phyloP scores from a whole-genome alignment of 2,329 filamentous ascomycete genomes.

The Helotiales sp. region DNA sequence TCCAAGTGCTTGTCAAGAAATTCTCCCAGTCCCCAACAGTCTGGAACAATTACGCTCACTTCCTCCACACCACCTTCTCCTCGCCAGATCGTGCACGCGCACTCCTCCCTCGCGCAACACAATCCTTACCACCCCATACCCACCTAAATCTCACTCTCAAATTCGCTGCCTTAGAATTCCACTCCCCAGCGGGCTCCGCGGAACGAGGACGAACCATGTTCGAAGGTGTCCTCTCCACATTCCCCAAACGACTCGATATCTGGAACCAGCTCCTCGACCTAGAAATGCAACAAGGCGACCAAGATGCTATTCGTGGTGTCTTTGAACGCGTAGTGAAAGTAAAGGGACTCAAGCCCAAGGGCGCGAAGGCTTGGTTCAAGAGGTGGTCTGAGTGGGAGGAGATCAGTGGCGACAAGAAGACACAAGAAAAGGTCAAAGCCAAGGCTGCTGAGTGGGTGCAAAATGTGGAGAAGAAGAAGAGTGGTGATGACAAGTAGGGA shows the following conservation, averaged over 20 bases:
- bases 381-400: slow-evolving; percentile 90
- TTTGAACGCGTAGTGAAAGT: slow-evolving; percentile 77
- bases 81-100: slow-evolving; percentile 73
- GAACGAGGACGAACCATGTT: slow-evolving; percentile 95
- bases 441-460: slow-evolving; percentile 71
- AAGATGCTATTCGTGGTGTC: slow-evolving; percentile 66
- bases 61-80: slow-evolving; percentile 74
- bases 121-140: slow-evolving; percentile 69
- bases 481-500: slow-evolving; percentile 5
- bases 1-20: slow-evolving; percentile 85
- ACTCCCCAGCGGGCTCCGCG: slow-evolving; percentile 74
- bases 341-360: slow-evolving; percentile 74
- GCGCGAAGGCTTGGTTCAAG: slow-evolving; percentile 87
- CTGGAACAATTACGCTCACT: slow-evolving; percentile 94
- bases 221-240: slow-evolving; percentile 79
- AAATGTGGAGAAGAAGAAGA: slow-evolving; percentile 40
- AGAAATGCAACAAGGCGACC: slow-evolving; percentile 64
- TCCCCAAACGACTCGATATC: slow-evolving; percentile 85
- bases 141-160: slow-evolving; percentile 77
- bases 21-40: slow-evolving; percentile 76
- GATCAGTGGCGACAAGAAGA: slow-evolving; percentile 67
- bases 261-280: slow-evolving; percentile 93
- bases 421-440: slow-evolving; percentile 67
- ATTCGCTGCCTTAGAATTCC: slow-evolving; percentile 91
- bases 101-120: slow-evolving; percentile 79